These are phyloP conservation scores for Metschnikowia peoriensis DNA, from an alignment of 805 yeast genomes.

Conservation along the genomic window DNA sequence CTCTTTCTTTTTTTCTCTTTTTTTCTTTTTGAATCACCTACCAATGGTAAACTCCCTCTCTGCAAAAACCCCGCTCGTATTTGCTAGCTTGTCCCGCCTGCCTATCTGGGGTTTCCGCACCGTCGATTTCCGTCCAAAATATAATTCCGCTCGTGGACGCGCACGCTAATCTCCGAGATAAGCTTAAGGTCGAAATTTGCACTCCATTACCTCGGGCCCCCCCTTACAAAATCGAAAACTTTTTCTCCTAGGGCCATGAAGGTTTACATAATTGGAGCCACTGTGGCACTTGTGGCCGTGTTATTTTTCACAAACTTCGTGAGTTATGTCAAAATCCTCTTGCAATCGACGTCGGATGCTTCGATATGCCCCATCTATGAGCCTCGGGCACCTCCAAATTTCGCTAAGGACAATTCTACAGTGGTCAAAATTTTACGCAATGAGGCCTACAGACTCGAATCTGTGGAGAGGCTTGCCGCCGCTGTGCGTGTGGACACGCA, in stretches of 20 bases:
- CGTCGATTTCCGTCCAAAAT: too few species aligned
- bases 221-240: too few species aligned
- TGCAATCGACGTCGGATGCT: constrained; percentile 10
- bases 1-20: too few species aligned
- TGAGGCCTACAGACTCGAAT: constrained; percentile 28
- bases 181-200: too few species aligned
- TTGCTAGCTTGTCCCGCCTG: too few species aligned
- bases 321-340: constrained; percentile 10
- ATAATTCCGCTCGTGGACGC: too few species aligned
- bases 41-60: too few species aligned
- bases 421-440: constrained; percentile 34
- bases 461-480: constrained; percentile 47
- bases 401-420: constrained; percentile 27
- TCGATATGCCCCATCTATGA: constrained; percentile 15
- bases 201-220: too few species aligned
- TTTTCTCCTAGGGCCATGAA: not conserved
- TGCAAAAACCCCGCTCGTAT: too few species aligned
- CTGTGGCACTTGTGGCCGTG: constrained; percentile 1
- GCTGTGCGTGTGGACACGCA: constrained; percentile 69
- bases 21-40: too few species aligned
- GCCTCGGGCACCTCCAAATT: constrained; percentile 20
- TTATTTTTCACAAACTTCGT: constrained; percentile 10
- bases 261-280: not conserved
- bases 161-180: too few species aligned
- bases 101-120: too few species aligned